Conservation (phyloP, 1,284 basidiomycete species). For the Cerioporus squamosus region DNA sequence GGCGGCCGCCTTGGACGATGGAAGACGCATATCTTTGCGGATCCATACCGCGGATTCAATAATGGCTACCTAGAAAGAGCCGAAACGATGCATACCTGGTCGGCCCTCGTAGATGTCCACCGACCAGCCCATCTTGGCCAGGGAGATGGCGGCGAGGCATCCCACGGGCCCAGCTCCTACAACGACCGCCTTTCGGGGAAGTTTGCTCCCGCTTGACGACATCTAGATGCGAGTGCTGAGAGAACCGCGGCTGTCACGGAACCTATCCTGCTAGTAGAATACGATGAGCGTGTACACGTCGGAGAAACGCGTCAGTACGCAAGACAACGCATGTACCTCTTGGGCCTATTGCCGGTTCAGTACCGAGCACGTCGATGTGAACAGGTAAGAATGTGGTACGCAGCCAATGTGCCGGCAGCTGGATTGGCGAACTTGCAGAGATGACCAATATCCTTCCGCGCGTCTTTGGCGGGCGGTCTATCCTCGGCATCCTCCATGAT, state of each 20-base stretch:
- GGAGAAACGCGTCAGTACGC: neutral
- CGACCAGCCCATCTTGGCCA: conserved; percentile 88
- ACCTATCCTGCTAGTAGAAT: conserved; percentile 9
- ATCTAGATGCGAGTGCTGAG: conserved; percentile 6
- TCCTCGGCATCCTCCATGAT: conserved; percentile 22
- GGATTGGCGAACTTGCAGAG: conserved; percentile 12
- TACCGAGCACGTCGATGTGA: neutral
- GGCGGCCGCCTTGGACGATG: conserved; percentile 63
- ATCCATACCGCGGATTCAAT: conserved; percentile 13
- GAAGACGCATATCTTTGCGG: conserved; percentile 69
- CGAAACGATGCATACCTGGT: conserved; percentile 59
- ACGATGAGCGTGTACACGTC: conserved; percentile 12
- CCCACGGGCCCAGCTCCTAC: conserved; percentile 95
- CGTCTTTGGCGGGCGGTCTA: conserved; percentile 9
- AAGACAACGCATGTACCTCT: neutral
- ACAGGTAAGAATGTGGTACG: neutral
- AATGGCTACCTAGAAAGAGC: conserved; percentile 22
- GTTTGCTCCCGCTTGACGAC: conserved; percentile 15
- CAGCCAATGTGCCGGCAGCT: neutral
- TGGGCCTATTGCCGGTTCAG: neutral
- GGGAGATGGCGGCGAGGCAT: conserved; percentile 85
- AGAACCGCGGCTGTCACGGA: conserved; percentile 13
- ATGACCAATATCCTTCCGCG: conserved; percentile 11
- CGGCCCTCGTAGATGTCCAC: conserved; percentile 92
- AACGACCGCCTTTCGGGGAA: conserved; percentile 54